Evolutionary conservation across 192 early-diverging fungal species (phyloP).

Genomic region (Coemansia sp.): DNA sequence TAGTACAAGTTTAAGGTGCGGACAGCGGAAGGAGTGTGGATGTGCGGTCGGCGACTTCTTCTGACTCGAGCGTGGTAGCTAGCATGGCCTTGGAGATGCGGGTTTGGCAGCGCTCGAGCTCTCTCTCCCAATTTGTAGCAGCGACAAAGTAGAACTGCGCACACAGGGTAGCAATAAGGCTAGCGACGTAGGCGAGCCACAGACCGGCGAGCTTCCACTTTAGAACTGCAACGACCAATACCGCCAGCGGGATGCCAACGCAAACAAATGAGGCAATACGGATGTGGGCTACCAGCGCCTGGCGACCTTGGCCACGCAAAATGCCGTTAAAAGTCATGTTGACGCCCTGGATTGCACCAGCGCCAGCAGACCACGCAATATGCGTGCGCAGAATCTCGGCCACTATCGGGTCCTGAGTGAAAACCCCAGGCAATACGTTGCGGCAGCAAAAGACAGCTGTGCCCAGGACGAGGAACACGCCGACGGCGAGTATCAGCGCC

Average conservation of each 20-base stretch:
- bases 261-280: conserved; percentile 52
- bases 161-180: conserved; percentile 11
- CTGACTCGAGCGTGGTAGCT: neutral
- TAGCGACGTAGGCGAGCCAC: conserved; percentile 64
- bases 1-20: neutral
- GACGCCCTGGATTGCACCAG: conserved; percentile 54
- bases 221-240: conserved; percentile 45
- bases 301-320: conserved; percentile 62
- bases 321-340: conserved; percentile 63
- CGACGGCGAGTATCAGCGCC: conserved; percentile 53
- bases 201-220: conserved; percentile 66
- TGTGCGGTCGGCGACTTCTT: conserved; percentile 3
- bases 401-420: conserved; percentile 35
- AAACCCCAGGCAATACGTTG: conserved; percentile 61
- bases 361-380: conserved; percentile 39
- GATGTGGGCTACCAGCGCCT: conserved; percentile 56
- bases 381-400: conserved; percentile 25
- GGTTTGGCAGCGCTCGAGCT: conserved; percentile 46
- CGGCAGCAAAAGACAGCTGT: conserved; percentile 61
- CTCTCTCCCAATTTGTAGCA: conserved; percentile 44
- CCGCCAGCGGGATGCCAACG: conserved; percentile 55
- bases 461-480: conserved; percentile 57
- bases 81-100: conserved; percentile 28
- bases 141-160: conserved; percentile 30
- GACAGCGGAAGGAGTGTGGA: neutral